phyloP scores from a whole-genome alignment of 2,329 filamentous ascomycete species.

The Raffaelea albimanens region DNA sequence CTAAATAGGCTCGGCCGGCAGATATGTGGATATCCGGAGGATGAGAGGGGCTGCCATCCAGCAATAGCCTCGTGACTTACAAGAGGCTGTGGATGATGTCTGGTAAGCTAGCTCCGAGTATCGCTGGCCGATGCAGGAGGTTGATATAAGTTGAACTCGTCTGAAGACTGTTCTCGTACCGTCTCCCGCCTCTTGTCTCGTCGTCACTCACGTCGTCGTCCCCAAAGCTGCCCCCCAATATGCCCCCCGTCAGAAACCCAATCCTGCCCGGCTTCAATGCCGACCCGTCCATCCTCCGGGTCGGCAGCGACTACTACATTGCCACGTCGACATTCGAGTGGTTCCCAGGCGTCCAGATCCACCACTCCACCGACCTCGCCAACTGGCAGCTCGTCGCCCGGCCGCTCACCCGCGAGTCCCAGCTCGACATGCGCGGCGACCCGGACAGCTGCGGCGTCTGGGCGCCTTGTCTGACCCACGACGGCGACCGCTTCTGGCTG shows the following conservation, averaged over 20 bases:
- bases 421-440: slow-evolving; percentile 41
- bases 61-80: too few species aligned
- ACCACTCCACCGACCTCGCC: slow-evolving; percentile 39
- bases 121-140: too few species aligned
- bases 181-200: not conserved
- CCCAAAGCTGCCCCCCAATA: not conserved
- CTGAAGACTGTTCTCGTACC: not conserved
- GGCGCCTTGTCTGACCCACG: slow-evolving; percentile 55
- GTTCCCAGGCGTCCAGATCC: slow-evolving; percentile 43
- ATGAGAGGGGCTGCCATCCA: too few species aligned
- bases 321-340: slow-evolving; percentile 41
- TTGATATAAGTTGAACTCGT: not conserved
- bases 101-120: too few species aligned
- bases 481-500: slow-evolving; percentile 51
- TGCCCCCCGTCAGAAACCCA: slow-evolving; percentile 29
- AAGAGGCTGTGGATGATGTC: too few species aligned
- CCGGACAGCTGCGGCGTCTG: slow-evolving; percentile 54
- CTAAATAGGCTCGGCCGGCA: slow-evolving; percentile 4
- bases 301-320: slow-evolving; percentile 34
- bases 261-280: slow-evolving; percentile 48
- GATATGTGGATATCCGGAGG: too few species aligned
- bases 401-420: slow-evolving; percentile 28
- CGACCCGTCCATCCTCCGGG: slow-evolving; percentile 33
- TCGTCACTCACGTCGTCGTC: not conserved
- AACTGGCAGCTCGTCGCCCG: slow-evolving; percentile 37